Conservation (phyloP, 78 protist genomes). For the Pelomyxa schiedti region DNA sequence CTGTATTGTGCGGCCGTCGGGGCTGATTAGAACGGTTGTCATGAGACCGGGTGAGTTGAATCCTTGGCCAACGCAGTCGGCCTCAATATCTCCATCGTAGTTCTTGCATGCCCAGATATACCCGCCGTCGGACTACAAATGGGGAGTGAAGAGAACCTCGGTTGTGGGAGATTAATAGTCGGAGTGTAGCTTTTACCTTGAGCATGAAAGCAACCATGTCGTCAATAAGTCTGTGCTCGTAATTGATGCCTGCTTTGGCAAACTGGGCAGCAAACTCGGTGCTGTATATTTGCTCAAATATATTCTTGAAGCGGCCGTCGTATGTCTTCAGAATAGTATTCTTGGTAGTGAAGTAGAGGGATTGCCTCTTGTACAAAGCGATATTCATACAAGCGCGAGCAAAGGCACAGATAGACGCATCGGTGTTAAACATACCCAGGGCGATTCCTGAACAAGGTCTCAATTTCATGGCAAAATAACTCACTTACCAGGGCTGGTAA, state of each 20-base stretch:
- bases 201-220: slow-evolving; percentile 83
- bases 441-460: slow-evolving; percentile 43
- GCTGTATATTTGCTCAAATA: slow-evolving; percentile 67
- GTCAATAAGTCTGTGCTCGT: slow-evolving; percentile 88
- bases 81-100: slow-evolving; percentile 94
- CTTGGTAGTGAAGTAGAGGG: slow-evolving; percentile 77
- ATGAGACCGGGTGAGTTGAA: slow-evolving; percentile 86
- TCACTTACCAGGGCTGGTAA: too few species aligned
- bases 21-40: slow-evolving; percentile 81
- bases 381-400: slow-evolving; percentile 61
- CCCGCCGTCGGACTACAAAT: slow-evolving; percentile 50
- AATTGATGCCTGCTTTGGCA: slow-evolving; percentile 38
- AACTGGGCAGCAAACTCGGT: slow-evolving; percentile 9
- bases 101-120: slow-evolving; percentile 94
- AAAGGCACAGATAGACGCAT: slow-evolving; percentile 68
- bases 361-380: slow-evolving; percentile 47
- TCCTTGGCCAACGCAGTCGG: slow-evolving; percentile 65
- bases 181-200: too few species aligned
- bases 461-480: slow-evolving; percentile 40
- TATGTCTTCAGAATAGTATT: slow-evolving; percentile 83
- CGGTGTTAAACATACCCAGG: slow-evolving; percentile 90
- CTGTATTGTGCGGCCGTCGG: slow-evolving; percentile 77
- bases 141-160: too few species aligned
- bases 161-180: too few species aligned
- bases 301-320: slow-evolving; percentile 84